Evolutionary conservation across 495 filamentous ascomycete species (phyloP), one percentile per base, ranked within the genome.

Genomic region (Pyrenopolyporus hunteri): DNA sequence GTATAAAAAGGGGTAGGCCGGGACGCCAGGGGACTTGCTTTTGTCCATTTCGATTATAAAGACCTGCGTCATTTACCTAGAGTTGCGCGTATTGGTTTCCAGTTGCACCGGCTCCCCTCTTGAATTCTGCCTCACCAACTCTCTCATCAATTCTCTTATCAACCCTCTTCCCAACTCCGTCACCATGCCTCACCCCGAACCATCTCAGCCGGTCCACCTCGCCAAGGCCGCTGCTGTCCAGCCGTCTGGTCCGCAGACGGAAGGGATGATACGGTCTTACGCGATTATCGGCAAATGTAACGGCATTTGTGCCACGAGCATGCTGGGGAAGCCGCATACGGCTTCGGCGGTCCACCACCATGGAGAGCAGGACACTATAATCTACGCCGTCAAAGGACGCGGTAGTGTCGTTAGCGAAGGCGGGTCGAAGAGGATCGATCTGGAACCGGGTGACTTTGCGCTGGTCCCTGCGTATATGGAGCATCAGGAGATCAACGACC

Each of bases 401-500:
- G 80, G 82, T 8, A 72, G 71, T 35, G 68, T 85, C 44, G 70
- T 84, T 33, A 63, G 53, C 36, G 69, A 69, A 45, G 63, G 63
- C 11, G 65, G 66, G 10, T 11, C 11, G 1, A 80, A 73, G 45
- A 74, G 78, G 20, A 70, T 82, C 35, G 68, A 77, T 3, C 67
- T 86, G 8, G 72, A 66, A 13, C 76, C 78, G 0, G 82, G 82
- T 0, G 82, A 85, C 58, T 84, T 79, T 52, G 80, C 80, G 0
- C 69, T 83, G 28, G 84, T 85, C 26, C 83, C 80, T 0, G 80
- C 83, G 0, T 83, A 66, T 29, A 75, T 75, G 20, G 80, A 84
- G 63, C 82, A 85, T 57, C 82, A 84, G 64, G 81, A 83, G 67
- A 73, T 83, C 31, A 85, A 85, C 51, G 81, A 84, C 22, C 70